Evolutionary conservation across 73 alveolate species (phyloP).

Genomic region (Tetrahymena borealis): DNA sequence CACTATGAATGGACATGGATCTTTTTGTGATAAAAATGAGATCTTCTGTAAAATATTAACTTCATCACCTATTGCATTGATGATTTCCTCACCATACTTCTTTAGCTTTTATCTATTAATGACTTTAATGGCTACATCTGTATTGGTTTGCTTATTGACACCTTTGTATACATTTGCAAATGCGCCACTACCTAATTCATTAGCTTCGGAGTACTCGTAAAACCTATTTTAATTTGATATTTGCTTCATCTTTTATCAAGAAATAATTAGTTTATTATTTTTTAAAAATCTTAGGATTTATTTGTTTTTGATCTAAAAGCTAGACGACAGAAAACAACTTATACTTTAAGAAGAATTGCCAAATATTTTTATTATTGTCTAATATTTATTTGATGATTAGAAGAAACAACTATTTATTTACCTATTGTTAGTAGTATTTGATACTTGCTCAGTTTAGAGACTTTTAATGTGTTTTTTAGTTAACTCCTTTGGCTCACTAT

Average conservation of each 20-base stretch:
- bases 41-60: slow-evolving; percentile 16
- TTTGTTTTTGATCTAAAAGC: neutral
- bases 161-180: slow-evolving; percentile 41
- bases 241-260: neutral
- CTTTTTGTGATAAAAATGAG: neutral
- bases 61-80: slow-evolving; percentile 19
- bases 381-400: no score
- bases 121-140: slow-evolving; percentile 35
- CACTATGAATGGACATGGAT: slow-evolving; percentile 30
- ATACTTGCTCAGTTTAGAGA: no score
- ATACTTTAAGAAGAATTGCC: no score
- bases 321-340: no score
- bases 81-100: slow-evolving; percentile 39
- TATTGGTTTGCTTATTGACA: slow-evolving; percentile 17
- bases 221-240: neutral
- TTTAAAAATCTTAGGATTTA: neutral
- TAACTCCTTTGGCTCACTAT: no score
- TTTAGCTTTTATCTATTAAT: slow-evolving; percentile 19
- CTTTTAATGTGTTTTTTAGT: no score
- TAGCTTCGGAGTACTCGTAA: slow-evolving; percentile 23
- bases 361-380: no score
- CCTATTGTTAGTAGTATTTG: no score
- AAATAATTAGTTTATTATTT: no score
- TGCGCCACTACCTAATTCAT: slow-evolving; percentile 28
- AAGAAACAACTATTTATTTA: no score